Evolutionary conservation across 2,329 filamentous ascomycete species (phyloP), one percentile per base, ranked within the genome.

Genomic region (Curvularia lunata): DNA sequence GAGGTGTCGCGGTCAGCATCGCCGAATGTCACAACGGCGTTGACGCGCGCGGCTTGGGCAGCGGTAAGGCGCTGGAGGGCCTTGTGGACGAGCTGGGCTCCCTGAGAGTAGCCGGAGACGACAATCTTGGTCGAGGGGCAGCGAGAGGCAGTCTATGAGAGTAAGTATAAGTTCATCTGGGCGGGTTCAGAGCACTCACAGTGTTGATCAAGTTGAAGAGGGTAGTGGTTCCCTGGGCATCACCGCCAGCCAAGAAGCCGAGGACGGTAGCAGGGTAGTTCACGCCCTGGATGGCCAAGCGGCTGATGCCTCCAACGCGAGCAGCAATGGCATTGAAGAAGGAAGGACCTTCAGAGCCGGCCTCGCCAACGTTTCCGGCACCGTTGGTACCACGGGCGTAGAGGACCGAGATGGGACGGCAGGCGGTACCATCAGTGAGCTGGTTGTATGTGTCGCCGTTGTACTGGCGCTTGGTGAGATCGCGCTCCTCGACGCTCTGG

Each of bases 341-440:
- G 1, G 79, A 76, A 3, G 83, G 83, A 0, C 69, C 69, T 45
- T 67, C 69, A 1, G 83, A 82, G 8, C 78, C 75, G 5, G 79
- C 54, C 42, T 65, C 68, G 16, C 84, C 84, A 10, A 85, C 80
- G 62, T 84, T 85, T 48, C 82, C 83, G 0, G 67, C 52, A 69
- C 85, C 82, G 3, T 77, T 79, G 4, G 84, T 85, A 10, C 84
- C 84, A 18, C 84, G 80, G 32, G 84, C 84, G 59, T 81, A 86
- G 67, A 86, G 81, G 58, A 86, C 70, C 10, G 82, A 85, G 48
- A 83, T 76, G 16, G 73, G 66, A 23, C 78, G 79, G 71, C 81
- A 83, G 34, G 64, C 58, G n/a, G 68, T 71, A 13, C 69, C 65
- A 56, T 72, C 65, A 12, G 68, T 73, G 18, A 74, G 58, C 43